A percentile compares a stretch with the other conserved stretches of the same genome.
Conservation (phyloP, 495 filamentous ascomycete species). For the Talaromyces stipitatus region DNA sequence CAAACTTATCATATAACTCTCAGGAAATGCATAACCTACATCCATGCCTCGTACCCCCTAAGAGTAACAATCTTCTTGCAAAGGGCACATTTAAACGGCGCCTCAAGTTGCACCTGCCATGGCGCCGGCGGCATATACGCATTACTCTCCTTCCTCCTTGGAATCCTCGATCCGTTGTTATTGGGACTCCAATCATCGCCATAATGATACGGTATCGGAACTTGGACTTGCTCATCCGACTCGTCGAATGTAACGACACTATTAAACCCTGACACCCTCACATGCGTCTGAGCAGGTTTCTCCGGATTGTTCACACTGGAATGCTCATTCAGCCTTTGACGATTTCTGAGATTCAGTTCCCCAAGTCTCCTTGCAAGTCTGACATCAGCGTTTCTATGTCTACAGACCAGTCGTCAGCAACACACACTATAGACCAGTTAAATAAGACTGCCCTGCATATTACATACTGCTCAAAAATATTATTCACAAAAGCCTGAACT, state of each 20-base stretch:
- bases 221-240: not conserved
- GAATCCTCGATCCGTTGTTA: not conserved
- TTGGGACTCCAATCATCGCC: not conserved
- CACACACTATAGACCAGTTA: not conserved
- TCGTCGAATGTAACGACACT: conserved; percentile 1
- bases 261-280: not conserved
- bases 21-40: not conserved
- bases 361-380: not conserved
- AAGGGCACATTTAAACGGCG: not conserved
- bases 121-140: not conserved
- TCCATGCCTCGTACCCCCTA: conserved; percentile 1
- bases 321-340: not conserved
- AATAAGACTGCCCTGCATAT: not conserved
- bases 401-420: not conserved
- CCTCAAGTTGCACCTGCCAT: not conserved
- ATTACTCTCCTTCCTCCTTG: not conserved
- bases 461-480: not conserved
- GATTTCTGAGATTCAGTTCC: not conserved
- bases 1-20: not conserved
- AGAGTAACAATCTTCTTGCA: conserved; percentile 4
- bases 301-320: not conserved
- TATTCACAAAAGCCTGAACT: not conserved
- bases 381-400: not conserved
- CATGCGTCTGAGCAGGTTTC: not conserved
- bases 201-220: not conserved